Percentiles rank a stretch among this genome's conserved stretches.
Conservation (phyloP, 148 eudicot genomes). For the Nepenthes gracilis region DNA sequence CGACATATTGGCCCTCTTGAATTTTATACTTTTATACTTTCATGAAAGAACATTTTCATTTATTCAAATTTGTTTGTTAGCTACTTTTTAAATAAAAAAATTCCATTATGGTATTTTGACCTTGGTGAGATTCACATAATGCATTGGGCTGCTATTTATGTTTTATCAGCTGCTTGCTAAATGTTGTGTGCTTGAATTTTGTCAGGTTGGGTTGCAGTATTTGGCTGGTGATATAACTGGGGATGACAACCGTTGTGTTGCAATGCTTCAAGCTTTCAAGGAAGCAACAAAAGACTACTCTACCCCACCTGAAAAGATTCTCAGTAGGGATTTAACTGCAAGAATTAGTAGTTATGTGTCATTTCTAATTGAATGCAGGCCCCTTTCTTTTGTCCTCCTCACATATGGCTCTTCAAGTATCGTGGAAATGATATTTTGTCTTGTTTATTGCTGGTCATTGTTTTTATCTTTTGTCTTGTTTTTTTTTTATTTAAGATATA, state of each 20-base stretch:
- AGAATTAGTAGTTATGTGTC: conserved; percentile 67
- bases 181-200: conserved; percentile 6
- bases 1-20: too few relatives aligned
- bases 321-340: conserved; percentile 61
- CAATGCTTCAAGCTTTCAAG: conserved; percentile 79
- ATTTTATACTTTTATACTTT: too few relatives aligned
- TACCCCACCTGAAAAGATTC: conserved; percentile 61
- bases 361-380: conserved; percentile 75
- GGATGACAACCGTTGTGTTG: conserved; percentile 69
- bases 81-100: too few relatives aligned
- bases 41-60: too few relatives aligned
- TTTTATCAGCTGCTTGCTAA: not conserved
- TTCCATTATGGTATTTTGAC: too few relatives aligned
- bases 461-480: not conserved
- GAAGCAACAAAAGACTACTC: conserved; percentile 68
- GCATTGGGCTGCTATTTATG: not conserved
- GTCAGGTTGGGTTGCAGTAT: conserved; percentile 75
- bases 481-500: not conserved
- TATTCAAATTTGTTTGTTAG: too few relatives aligned
- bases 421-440: conserved; percentile 77
- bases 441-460: too few relatives aligned
- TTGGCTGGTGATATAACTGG: conserved; percentile 56
- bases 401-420: conserved; percentile 66
- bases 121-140: too few relatives aligned
- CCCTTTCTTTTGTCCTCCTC: conserved; percentile 80